Conservation (phyloP, 352 stramenopile species). For the Phytopythium cucurbitacearum region DNA sequence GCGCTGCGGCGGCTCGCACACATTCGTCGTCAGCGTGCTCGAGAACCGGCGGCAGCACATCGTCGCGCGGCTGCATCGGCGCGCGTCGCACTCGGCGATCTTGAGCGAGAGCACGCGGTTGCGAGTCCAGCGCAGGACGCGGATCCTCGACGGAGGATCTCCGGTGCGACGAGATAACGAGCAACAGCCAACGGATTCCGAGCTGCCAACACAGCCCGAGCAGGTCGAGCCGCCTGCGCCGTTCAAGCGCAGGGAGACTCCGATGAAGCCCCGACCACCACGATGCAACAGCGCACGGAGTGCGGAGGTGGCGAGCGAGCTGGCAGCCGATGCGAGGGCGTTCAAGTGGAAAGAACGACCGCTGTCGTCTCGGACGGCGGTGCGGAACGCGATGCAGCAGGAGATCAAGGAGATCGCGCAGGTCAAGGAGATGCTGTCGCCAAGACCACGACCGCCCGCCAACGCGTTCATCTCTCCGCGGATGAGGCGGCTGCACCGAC, state of each 20-base stretch:
- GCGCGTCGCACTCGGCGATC: slow-evolving; percentile 25
- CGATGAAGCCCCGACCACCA: background rate
- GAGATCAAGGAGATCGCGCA: slow-evolving; percentile 29
- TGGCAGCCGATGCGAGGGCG: background rate
- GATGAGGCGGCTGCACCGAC: slow-evolving; percentile 31
- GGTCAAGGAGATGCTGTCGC: slow-evolving; percentile 14
- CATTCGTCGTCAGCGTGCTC: slow-evolving; percentile 61
- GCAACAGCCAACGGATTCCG: no score
- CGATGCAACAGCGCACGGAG: background rate
- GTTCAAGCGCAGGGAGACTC: background rate
- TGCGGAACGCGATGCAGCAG: slow-evolving; percentile 49
- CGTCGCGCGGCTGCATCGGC: slow-evolving; percentile 37
- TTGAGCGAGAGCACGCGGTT: slow-evolving; percentile 19
- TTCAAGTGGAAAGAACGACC: slow-evolving; percentile 48
- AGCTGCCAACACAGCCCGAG: no score
- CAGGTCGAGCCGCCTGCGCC: no score
- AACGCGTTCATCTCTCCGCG: slow-evolving; percentile 36
- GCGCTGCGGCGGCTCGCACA: slow-evolving; percentile 50
- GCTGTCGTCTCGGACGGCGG: slow-evolving; percentile 38
- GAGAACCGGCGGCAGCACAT: slow-evolving; percentile 38
- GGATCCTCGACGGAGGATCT: slow-evolving; percentile 7
- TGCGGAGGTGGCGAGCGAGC: background rate
- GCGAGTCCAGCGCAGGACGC: slow-evolving; percentile 5
- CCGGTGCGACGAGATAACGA: no score
- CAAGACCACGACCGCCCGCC: background rate